These are phyloP conservation scores for Crithidia brevicula DNA, from an alignment of 208 protist genomes.

Conservation along the genomic window DNA sequence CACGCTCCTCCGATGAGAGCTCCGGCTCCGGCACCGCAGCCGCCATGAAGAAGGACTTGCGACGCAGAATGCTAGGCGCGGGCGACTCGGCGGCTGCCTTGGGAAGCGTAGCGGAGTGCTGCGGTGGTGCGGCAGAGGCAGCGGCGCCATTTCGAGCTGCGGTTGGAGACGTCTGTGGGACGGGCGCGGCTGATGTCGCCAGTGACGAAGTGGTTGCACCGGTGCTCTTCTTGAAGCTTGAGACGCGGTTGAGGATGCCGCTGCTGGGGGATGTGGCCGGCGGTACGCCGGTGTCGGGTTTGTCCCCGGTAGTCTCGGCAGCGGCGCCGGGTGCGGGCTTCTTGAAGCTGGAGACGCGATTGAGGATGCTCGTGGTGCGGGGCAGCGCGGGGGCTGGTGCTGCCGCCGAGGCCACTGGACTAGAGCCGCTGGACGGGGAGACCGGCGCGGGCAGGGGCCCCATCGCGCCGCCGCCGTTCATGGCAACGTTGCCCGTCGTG, in stretches of 20 bases:
- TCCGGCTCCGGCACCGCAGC: conserved; percentile 6
- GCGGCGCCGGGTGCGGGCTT: conserved; percentile 12
- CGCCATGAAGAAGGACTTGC: conserved; percentile 15
- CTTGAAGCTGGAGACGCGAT: conserved; percentile 48
- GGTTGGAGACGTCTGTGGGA: conserved; percentile 7
- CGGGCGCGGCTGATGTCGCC: conserved; percentile 1
- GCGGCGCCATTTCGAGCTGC: background rate
- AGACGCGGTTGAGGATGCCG: conserved; percentile 20
- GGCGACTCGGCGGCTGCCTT: background rate
- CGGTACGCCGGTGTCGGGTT: background rate
- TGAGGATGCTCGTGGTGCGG: conserved; percentile 39
- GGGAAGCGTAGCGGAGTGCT: conserved; percentile 10
- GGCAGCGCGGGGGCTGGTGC: conserved; percentile 7
- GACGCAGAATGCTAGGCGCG: conserved; percentile 10
- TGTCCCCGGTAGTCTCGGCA: background rate
- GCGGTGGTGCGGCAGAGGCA: background rate
- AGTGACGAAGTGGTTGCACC: background rate
- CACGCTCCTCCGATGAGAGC: conserved; percentile 6
- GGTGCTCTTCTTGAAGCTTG: conserved; percentile 16
- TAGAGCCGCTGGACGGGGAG: conserved; percentile 7
- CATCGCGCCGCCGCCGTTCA: background rate
- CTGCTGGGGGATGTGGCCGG: background rate
- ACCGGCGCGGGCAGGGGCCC: background rate
- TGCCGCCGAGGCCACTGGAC: background rate
- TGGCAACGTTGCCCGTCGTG: background rate